Conservation (phyloP, 441 rosid species). For the Erodium trifolium region DNA sequence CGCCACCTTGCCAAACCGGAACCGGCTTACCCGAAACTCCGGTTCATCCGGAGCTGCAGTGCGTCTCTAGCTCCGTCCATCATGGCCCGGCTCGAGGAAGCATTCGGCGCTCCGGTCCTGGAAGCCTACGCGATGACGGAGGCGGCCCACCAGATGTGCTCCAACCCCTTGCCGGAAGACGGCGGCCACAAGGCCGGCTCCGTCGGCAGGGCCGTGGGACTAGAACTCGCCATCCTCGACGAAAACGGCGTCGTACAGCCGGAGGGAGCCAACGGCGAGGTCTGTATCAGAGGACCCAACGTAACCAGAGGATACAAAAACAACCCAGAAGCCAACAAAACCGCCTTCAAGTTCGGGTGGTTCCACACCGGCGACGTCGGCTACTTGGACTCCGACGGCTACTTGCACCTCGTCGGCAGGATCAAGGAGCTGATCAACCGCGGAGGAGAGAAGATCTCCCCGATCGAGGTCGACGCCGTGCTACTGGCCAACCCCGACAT, state of each 20-base stretch:
- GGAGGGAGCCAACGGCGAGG: slow-evolving; percentile 48
- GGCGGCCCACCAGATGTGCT: slow-evolving; percentile 68
- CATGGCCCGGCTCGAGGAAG: slow-evolving; percentile 62
- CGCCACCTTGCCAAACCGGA: slow-evolving; percentile 57
- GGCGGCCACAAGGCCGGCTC: slow-evolving; percentile 76
- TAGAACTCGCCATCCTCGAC: slow-evolving; percentile 64
- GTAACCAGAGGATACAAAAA: slow-evolving; percentile 80
- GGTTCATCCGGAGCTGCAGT: slow-evolving; percentile 82
- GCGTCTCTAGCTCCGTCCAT: slow-evolving; percentile 75
- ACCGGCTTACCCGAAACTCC: slow-evolving; percentile 50
- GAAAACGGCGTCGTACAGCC: slow-evolving; percentile 54
- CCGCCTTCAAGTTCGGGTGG: slow-evolving; percentile 77
- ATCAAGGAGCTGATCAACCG: slow-evolving; percentile 93
- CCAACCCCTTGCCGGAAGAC: slow-evolving; percentile 71
- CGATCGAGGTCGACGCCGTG: too few species aligned
- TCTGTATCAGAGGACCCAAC: slow-evolving; percentile 69
- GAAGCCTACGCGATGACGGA: slow-evolving; percentile 96
- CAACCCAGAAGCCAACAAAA: slow-evolving; percentile 71
- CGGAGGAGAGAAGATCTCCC: slow-evolving; percentile 38
- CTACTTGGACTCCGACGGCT: slow-evolving; percentile 60
- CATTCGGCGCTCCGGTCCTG: slow-evolving; percentile 66
- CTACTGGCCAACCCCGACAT: background rate
- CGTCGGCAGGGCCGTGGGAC: slow-evolving; percentile 78
- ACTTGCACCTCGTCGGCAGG: slow-evolving; percentile 72
- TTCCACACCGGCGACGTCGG: slow-evolving; percentile 82